Conservation (phyloP, 2,329 filamentous ascomycete species). For the Drechslerella dactyloides region DNA sequence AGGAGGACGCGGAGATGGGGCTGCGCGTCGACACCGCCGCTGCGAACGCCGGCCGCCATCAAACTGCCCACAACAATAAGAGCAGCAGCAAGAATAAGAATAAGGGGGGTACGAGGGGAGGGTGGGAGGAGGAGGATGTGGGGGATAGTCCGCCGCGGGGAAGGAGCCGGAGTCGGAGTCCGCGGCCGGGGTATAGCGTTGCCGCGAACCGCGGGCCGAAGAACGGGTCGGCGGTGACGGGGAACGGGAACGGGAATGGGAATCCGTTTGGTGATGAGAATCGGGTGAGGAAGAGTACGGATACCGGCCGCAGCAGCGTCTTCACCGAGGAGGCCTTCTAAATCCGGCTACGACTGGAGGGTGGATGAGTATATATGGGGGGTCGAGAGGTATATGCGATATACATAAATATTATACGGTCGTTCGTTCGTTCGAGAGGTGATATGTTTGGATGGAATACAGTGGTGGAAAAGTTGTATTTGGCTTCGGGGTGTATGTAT, state of each 20-base stretch:
- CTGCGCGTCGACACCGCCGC: constrained; percentile 24
- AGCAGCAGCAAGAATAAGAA: neutral
- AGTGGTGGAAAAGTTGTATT: constrained; percentile 17
- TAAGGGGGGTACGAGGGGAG: neutral
- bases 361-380: neutral
- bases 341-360: too few species aligned
- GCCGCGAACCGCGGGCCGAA: constrained; percentile 35
- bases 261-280: constrained; percentile 43
- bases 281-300: constrained; percentile 38
- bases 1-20: constrained; percentile 45
- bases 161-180: constrained; percentile 34
- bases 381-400: too few species aligned
- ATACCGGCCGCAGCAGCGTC: constrained; percentile 45
- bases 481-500: neutral
- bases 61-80: constrained; percentile 4
- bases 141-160: constrained; percentile 39
- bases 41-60: constrained; percentile 10
- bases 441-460: neutral
- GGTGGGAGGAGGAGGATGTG: constrained; percentile 22
- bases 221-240: constrained; percentile 15
- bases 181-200: constrained; percentile 32
- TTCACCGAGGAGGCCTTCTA: constrained; percentile 45
- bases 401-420: neutral
- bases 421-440: neutral
- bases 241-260: constrained; percentile 3